Base-by-base conservation (phyloP, 108 stramenopile genomes). In the Nannochloropsis salina region DNA sequence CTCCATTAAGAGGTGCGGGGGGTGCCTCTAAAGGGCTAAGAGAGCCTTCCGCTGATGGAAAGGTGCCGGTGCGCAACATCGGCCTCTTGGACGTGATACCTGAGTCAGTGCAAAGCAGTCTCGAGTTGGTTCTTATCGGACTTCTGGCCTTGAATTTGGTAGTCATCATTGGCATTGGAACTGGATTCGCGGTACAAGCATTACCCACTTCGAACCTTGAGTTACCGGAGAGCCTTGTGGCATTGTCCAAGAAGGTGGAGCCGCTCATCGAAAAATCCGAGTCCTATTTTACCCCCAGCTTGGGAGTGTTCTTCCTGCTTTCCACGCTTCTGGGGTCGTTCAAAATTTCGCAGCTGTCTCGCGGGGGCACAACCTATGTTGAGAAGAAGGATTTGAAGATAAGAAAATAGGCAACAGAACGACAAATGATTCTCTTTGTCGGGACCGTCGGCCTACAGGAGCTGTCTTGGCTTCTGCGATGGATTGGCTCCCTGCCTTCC, bases 71-170 rank as follows among this genome's bases (percentile, higher is more conserved):
- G 61, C 61, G 61, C 15, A 74, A 74, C 61, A 74, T 74, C n/a
- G 61, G 61, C 2, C 15, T 74, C 3, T 74, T 74, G 15, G 61
- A 74, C 8, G 61, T 74, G 3, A n/a, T 74, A n/a, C 61, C 61
- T n/a, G 20, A 74, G 61, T 74, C 61, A n/a, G 61, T 74, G n/a
- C 61, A 74, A n/a, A 74, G 61, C n/a, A n/a, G 61, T n/a, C n/a
- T 74, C 61, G 61, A 74, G 61, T 2, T 74, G 20, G n/a, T n/a
- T 74, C 61, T 74, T 2, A n/a, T 74, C n/a, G 61, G 20, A 15
- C n/a, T 74, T 15, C n/a, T 74, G 8, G n/a, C 61, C 15, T 74
- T 74, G 61, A 74, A 74, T 74, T 74, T 74, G 61, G 15, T 74
- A 6, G 61, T 74, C 2, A 74, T 74, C 6, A 74, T 74, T 74